These are phyloP conservation scores for Aspergillus viridinutans DNA, from an alignment of 2,329 filamentous ascomycete species.

Conservation along the genomic window DNA sequence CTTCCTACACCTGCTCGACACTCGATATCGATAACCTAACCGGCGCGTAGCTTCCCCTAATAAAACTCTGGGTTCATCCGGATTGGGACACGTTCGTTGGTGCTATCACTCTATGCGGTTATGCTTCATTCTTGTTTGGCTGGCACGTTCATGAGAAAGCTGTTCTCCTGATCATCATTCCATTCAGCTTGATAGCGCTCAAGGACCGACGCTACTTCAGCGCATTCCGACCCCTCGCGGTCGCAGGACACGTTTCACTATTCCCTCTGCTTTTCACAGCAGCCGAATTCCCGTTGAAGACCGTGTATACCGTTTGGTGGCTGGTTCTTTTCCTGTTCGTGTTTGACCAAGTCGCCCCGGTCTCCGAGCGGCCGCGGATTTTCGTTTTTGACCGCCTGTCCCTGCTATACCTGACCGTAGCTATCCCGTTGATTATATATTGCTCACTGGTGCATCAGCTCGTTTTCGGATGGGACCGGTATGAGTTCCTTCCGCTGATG, in stretches of 20 bases:
- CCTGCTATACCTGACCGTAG: conserved; percentile 80
- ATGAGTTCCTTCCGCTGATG: conserved; percentile 93
- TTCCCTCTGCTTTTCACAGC: conserved; percentile 92
- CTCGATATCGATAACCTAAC: conserved; percentile 18
- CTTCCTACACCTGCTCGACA: not conserved
- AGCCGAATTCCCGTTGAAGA: conserved; percentile 91
- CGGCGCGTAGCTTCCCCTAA: conserved; percentile 58
- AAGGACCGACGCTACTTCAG: conserved; percentile 85
- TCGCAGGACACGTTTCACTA: conserved; percentile 89
- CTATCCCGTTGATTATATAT: conserved; percentile 85
- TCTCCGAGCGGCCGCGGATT: conserved; percentile 71
- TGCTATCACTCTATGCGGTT: conserved; percentile 86
- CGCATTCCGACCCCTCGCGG: conserved; percentile 85
- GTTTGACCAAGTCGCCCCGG: conserved; percentile 84
- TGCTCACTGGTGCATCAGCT: conserved; percentile 78
- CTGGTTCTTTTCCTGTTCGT: conserved; percentile 76
- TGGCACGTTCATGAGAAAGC: conserved; percentile 99
- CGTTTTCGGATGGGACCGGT: conserved; percentile 68
- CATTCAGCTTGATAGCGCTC: conserved; percentile 87
- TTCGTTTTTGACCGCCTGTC: conserved; percentile 91
- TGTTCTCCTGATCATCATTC: conserved; percentile 87
- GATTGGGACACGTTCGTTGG: conserved; percentile 88
- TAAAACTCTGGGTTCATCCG: conserved; percentile 75
- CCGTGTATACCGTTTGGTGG: conserved; percentile 89
- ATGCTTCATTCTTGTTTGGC: conserved; percentile 93